Evolutionary conservation across 768 basidiomycete genomes (phyloP).

Genomic region (Phylloporus sp.): DNA sequence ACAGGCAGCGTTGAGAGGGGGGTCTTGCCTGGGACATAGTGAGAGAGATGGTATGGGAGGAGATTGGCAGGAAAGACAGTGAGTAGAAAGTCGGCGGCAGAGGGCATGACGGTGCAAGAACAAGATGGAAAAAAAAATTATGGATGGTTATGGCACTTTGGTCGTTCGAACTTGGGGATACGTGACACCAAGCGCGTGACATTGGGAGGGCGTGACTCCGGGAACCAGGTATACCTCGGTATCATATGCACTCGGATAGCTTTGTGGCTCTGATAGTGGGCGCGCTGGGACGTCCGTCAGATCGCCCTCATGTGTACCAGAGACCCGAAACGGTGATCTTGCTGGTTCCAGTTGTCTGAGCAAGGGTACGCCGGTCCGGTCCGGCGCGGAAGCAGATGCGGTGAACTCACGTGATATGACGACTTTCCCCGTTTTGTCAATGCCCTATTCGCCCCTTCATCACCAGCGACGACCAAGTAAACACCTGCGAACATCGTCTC

Average conservation of each 20-base stretch:
- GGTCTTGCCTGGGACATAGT: conserved; percentile 51
- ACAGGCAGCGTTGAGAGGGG: conserved; percentile 58
- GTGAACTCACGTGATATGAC: conserved; percentile 27
- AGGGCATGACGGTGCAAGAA: conserved; percentile 48
- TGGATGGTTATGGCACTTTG: conserved; percentile 26
- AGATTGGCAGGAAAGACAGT: conserved; percentile 48
- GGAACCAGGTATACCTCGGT: too few species aligned
- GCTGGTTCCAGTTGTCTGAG: too few species aligned
- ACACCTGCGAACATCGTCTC: conserved; percentile 1
- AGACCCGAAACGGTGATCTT: too few species aligned
- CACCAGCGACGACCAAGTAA: conserved; percentile 2
- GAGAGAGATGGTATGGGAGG: conserved; percentile 32
- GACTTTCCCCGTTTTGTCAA: conserved; percentile 25
- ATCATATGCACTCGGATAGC: too few species aligned
- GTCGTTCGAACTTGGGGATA: too few species aligned
- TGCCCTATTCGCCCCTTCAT: conserved; percentile 27
- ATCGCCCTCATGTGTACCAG: too few species aligned
- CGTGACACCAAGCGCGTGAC: too few species aligned
- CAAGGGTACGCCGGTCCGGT: too few species aligned
- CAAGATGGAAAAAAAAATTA: conserved; percentile 19
- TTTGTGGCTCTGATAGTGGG: too few species aligned
- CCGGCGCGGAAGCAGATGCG: neutral
- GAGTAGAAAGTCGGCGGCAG: conserved; percentile 70
- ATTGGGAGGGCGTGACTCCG: conserved; percentile 8
- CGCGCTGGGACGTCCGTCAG: too few species aligned